Conservation (phyloP, 371 early-diverging fungal genomes). For the Zopfochytrium polystomum region DNA sequence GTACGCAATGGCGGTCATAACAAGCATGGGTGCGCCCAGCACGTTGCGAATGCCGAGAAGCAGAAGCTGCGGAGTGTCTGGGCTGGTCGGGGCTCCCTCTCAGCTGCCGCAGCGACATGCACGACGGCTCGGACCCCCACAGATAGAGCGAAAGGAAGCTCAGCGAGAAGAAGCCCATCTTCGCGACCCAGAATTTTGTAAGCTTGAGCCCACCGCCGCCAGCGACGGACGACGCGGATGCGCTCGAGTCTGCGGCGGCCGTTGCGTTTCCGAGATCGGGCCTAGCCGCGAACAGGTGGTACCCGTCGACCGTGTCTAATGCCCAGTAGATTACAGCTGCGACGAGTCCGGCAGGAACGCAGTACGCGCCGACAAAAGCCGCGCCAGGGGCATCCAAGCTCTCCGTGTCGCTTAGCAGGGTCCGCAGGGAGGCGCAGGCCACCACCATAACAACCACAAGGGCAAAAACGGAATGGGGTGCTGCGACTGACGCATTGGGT, state of each 20-base stretch:
- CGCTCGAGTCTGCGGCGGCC: no score
- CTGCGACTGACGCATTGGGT: constrained; percentile 35
- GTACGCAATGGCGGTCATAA: constrained; percentile 54
- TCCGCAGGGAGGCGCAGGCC: constrained; percentile 13
- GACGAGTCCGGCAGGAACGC: constrained; percentile 49
- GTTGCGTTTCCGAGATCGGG: no score
- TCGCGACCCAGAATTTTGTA: constrained; percentile 36
- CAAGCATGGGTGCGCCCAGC: constrained; percentile 58
- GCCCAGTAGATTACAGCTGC: constrained; percentile 60
- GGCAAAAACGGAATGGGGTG: constrained; percentile 23
- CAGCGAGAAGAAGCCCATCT: constrained; percentile 21
- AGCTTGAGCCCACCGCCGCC: constrained; percentile 7
- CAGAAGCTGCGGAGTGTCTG: constrained; percentile 36
- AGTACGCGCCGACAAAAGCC: constrained; percentile 11
- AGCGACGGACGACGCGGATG: no score
- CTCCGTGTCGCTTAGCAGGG: constrained; percentile 20
- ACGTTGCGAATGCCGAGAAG: constrained; percentile 59
- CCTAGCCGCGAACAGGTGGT: constrained; percentile 25
- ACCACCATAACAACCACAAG: constrained; percentile 25
- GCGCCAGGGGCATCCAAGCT: constrained; percentile 24
- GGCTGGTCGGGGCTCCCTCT: background rate
- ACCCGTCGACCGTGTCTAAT: constrained; percentile 54
- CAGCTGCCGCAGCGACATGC: constrained; percentile 14
- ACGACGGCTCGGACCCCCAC: constrained; percentile 34
- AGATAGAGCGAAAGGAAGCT: constrained; percentile 22